A percentile compares a stretch with the other conserved stretches of the same genome.
These are phyloP conservation scores for Chloris gayana DNA, from an alignment of 176 grass and related monocot species.

Conservation along the genomic window DNA sequence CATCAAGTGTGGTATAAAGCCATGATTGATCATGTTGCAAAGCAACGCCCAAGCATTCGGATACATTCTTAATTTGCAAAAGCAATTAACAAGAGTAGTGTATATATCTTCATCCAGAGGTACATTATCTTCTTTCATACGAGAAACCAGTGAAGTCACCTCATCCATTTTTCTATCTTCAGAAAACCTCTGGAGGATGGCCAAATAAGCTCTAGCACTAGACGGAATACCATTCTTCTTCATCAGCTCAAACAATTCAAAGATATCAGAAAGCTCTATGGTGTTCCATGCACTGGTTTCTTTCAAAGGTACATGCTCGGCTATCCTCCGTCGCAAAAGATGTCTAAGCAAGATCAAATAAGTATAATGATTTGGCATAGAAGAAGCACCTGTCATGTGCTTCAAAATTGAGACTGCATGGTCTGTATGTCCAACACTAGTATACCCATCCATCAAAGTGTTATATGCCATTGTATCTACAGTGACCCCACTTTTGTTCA, in stretches of 20 bases:
- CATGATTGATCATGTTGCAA: conserved; percentile 50
- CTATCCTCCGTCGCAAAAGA: conserved; percentile 47
- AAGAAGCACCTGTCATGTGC: conserved; percentile 52
- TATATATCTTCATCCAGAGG: conserved; percentile 51
- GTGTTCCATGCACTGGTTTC: conserved; percentile 46
- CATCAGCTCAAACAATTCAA: conserved; percentile 53
- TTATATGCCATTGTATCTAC: conserved; percentile 57
- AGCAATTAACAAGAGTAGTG: conserved; percentile 44
- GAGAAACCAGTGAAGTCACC: conserved; percentile 49
- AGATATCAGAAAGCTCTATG: conserved; percentile 47
- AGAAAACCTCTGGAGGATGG: conserved; percentile 50
- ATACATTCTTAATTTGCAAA: conserved; percentile 60
- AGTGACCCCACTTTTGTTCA: conserved; percentile 44
- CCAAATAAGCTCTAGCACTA: conserved; percentile 42
- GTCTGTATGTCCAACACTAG: conserved; percentile 51
- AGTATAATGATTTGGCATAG: conserved; percentile 50
- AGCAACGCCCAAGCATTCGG: conserved; percentile 44
- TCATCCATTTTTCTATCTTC: conserved; percentile 50
- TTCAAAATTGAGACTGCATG: conserved; percentile 53
- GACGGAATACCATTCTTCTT: conserved; percentile 31
- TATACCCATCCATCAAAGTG: conserved; percentile 56
- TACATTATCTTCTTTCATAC: conserved; percentile 52
- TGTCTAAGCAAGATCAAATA: conserved; percentile 61
- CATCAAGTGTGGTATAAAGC: conserved; percentile 55
- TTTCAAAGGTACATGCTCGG: conserved; percentile 4